Evolutionary conservation across 106 monocot species (phyloP).

Genomic region (Hemerocallis citrina): DNA sequence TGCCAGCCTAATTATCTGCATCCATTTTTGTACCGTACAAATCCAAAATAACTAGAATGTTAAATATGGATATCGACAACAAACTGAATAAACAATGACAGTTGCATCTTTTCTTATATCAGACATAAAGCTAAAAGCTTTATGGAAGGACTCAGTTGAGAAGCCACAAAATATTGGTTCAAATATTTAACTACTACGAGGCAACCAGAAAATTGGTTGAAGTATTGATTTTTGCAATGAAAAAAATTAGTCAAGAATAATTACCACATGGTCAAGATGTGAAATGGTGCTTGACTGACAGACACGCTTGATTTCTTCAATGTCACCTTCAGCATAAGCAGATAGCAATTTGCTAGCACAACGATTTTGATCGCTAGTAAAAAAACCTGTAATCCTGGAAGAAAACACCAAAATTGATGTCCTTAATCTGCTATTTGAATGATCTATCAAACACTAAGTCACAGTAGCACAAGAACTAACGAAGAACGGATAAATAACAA

Average conservation of each 20-base stretch:
- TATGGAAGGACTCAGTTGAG: too few species aligned
- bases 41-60: not conserved
- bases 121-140: too few species aligned
- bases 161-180: too few species aligned
- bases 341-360: constrained; percentile 79
- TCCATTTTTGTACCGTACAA: too few species aligned
- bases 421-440: not conserved
- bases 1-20: constrained; percentile 85
- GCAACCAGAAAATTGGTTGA: too few species aligned
- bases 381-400: constrained; percentile 70
- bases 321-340: constrained; percentile 77
- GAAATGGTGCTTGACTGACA: constrained; percentile 53
- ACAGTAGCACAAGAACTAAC: too few species aligned
- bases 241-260: constrained; percentile 2
- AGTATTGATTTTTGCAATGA: too few species aligned
- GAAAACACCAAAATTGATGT: not conserved
- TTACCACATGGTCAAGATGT: constrained; percentile 90
- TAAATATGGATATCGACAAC: not conserved
- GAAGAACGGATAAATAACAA: too few species aligned
- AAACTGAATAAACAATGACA: not conserved
- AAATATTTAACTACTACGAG: too few species aligned
- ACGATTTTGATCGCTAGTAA: constrained; percentile 76
- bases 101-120: too few species aligned
- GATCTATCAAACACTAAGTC: too few species aligned
- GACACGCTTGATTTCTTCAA: constrained; percentile 77